phyloP scores from a whole-genome alignment of 2,329 filamentous ascomycete species.

The Cryphonectria carpinicola region DNA sequence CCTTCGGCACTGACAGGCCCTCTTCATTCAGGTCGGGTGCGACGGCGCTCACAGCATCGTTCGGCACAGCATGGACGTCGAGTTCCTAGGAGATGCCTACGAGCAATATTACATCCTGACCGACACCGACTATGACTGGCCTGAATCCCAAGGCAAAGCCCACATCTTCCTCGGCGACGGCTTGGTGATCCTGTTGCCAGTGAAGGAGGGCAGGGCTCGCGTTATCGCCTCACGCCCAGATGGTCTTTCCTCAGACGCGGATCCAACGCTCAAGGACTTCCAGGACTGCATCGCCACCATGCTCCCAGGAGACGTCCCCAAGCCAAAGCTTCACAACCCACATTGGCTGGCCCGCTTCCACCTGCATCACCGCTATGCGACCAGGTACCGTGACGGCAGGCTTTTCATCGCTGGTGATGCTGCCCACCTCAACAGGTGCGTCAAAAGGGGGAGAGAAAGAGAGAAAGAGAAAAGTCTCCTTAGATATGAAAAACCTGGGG shows the following conservation, averaged over 20 bases:
- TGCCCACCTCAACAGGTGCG: constrained; percentile 54
- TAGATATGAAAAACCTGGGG: no score
- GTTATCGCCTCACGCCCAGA: constrained; percentile 28
- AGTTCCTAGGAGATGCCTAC: constrained; percentile 48
- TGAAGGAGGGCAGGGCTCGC: constrained; percentile 36
- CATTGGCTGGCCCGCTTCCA: constrained; percentile 41
- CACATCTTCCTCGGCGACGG: constrained; percentile 37
- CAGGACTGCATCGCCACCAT: constrained; percentile 36
- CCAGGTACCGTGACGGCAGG: constrained; percentile 49
- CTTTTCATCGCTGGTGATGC: constrained; percentile 62
- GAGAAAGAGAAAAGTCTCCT: no score
- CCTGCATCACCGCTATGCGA: constrained; percentile 48
- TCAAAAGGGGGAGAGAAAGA: neutral
- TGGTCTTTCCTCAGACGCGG: constrained; percentile 21
- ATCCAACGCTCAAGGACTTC: constrained; percentile 40
- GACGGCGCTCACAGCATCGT: constrained; percentile 52
- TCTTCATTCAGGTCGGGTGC: constrained; percentile 42
- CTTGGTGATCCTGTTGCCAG: constrained; percentile 43
- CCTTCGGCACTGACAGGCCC: neutral
- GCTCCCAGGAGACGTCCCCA: constrained; percentile 34
- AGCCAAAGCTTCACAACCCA: constrained; percentile 2
- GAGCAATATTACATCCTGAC: constrained; percentile 49
- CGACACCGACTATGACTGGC: constrained; percentile 40
- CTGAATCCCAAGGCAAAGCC: constrained; percentile 19
- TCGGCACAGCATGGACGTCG: constrained; percentile 42